Conservation (phyloP, 805 yeast species). For the Ogataea pilisensis region DNA sequence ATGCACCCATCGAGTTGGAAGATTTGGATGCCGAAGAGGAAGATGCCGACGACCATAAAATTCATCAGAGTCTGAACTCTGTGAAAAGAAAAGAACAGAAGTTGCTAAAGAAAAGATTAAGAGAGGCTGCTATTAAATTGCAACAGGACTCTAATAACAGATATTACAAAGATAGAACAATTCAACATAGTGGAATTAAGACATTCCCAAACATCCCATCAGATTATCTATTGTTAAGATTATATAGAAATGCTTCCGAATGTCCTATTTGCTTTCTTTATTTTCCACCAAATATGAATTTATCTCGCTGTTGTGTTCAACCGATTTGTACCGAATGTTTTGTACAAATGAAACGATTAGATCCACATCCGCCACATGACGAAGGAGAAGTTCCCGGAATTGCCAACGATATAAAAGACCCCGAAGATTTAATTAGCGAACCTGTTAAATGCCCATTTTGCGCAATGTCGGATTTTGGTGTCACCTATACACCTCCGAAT, state of each 20-base stretch:
- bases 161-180: constrained; percentile 28
- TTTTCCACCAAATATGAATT: constrained; percentile 74
- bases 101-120: constrained; percentile 36
- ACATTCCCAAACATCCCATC: constrained; percentile 34
- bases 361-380: constrained; percentile 92
- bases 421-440: constrained; percentile 73
- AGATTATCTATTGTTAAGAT: constrained; percentile 44
- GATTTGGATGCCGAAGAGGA: constrained; percentile 51
- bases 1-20: constrained; percentile 44
- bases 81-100: constrained; percentile 48
- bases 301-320: constrained; percentile 85
- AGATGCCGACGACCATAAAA: constrained; percentile 58
- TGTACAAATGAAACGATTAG: constrained; percentile 87
- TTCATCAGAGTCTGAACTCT: constrained; percentile 44
- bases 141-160: constrained; percentile 34
- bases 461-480: constrained; percentile 81
- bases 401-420: constrained; percentile 33
- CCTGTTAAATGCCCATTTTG: constrained; percentile 93
- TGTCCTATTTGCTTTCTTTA: constrained; percentile 94
- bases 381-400: constrained; percentile 29
- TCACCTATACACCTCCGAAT: constrained; percentile 68
- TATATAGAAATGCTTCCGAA: constrained; percentile 70
- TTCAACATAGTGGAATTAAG: constrained; percentile 23
- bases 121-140: constrained; percentile 33
- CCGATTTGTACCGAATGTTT: constrained; percentile 96